Conservation (phyloP, 2,329 filamentous ascomycete genomes). For the Colletotrichum lentis region DNA sequence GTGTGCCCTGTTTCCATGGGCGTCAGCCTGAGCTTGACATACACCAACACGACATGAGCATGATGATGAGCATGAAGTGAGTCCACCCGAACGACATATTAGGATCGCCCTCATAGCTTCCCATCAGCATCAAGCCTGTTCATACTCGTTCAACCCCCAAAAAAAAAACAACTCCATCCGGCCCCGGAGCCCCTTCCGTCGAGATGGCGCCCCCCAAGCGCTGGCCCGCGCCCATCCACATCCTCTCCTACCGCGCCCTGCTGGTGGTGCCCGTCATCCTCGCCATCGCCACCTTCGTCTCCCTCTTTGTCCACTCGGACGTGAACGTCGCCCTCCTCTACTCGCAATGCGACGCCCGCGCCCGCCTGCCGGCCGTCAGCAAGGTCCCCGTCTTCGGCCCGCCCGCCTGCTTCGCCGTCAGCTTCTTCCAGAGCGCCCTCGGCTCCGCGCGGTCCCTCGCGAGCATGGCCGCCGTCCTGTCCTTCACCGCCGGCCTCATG, state of each 20-base stretch:
- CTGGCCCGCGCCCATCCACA: constrained; percentile 58
- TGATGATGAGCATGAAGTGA: not conserved
- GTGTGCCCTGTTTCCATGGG: constrained; percentile 18
- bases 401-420: constrained; percentile 59
- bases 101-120: not conserved
- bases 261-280: constrained; percentile 60
- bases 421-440: constrained; percentile 58
- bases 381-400: constrained; percentile 56
- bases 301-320: constrained; percentile 57
- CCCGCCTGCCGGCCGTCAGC: constrained; percentile 55
- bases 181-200: too few species aligned
- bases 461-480: constrained; percentile 53
- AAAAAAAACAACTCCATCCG: not conserved
- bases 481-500: constrained; percentile 57
- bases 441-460: constrained; percentile 52
- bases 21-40: constrained; percentile 15
- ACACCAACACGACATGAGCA: too few species aligned
- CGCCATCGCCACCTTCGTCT: constrained; percentile 51
- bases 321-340: constrained; percentile 62
- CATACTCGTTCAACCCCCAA: not conserved
- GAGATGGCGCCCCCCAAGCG: constrained; percentile 31
- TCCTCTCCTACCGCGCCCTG: constrained; percentile 61
- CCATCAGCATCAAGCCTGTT: not conserved
- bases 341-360: constrained; percentile 61
- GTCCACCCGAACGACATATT: not conserved